A percentile compares a stretch with the other conserved stretches of the same genome.
Conservation (phyloP, 306 rosid species). For the Prunus kanzakura region DNA sequence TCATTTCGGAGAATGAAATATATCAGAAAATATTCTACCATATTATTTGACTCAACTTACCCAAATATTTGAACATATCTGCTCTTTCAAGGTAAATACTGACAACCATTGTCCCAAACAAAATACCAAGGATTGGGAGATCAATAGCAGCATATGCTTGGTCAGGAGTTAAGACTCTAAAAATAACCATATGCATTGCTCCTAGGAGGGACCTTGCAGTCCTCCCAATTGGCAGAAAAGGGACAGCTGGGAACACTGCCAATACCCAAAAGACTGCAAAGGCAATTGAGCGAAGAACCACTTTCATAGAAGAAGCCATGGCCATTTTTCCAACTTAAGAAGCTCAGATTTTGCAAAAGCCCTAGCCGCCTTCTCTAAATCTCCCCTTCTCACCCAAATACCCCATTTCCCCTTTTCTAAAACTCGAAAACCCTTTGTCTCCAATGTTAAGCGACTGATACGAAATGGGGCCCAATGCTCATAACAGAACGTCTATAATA, state of each 20-base stretch:
- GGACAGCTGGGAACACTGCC: slow-evolving; percentile 90
- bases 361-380: too few relatives aligned
- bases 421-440: too few relatives aligned
- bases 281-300: slow-evolving; percentile 70
- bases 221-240: slow-evolving; percentile 81
- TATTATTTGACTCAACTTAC: too few relatives aligned
- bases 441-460: too few relatives aligned
- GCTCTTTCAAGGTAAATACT: slow-evolving; percentile 90
- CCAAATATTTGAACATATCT: slow-evolving; percentile 86
- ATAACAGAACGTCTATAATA: too few relatives aligned
- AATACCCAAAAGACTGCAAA: slow-evolving; percentile 75
- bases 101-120: slow-evolving; percentile 95
- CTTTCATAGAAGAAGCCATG: slow-evolving; percentile 61
- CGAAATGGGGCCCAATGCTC: too few relatives aligned
- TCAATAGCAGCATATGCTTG: slow-evolving; percentile 75
- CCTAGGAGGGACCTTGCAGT: slow-evolving; percentile 90
- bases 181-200: slow-evolving; percentile 81
- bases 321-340: slow-evolving; percentile 43
- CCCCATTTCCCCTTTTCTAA: too few relatives aligned
- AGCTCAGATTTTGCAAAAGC: not conserved
- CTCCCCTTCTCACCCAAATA: too few relatives aligned
- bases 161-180: slow-evolving; percentile 60
- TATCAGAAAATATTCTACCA: too few relatives aligned
- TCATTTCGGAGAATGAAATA: too few relatives aligned
- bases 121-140: slow-evolving; percentile 86